These are phyloP conservation scores for Hypericum androsaemum DNA, from an alignment of 345 rosid genomes.

Conservation along the genomic window DNA sequence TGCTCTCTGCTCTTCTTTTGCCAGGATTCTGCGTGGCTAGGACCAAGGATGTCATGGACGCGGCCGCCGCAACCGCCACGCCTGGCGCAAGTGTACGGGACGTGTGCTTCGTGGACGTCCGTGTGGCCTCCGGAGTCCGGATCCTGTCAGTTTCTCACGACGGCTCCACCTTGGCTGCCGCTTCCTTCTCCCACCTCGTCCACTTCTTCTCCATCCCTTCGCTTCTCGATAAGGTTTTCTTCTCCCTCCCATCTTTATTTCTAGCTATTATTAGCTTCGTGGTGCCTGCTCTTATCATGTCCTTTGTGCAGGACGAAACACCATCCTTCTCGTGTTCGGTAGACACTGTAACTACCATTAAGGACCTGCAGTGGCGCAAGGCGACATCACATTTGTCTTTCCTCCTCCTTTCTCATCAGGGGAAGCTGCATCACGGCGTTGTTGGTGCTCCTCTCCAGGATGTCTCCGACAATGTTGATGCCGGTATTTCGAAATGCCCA, in stretches of 20 bases:
- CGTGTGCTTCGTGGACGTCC: slow-evolving; percentile 52
- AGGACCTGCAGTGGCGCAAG: slow-evolving; percentile 58
- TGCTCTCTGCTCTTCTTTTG: neutral
- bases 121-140: slow-evolving; percentile 33
- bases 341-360: slow-evolving; percentile 39
- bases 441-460: slow-evolving; percentile 31
- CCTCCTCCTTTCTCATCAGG: slow-evolving; percentile 48
- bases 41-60: slow-evolving; percentile 60
- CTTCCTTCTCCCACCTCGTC: slow-evolving; percentile 35
- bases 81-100: slow-evolving; percentile 24
- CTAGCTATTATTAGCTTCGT: neutral
- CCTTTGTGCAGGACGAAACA: slow-evolving; percentile 34
- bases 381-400: slow-evolving; percentile 44
- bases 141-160: slow-evolving; percentile 57
- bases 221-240: slow-evolving; percentile 49
- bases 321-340: slow-evolving; percentile 48
- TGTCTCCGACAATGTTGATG: slow-evolving; percentile 68
- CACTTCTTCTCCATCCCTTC: slow-evolving; percentile 51
- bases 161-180: slow-evolving; percentile 50
- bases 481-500: slow-evolving; percentile 32
- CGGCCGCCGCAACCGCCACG: slow-evolving; percentile 19
- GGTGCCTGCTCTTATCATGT: neutral
- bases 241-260: neutral
- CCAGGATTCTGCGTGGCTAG: slow-evolving; percentile 78
- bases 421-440: slow-evolving; percentile 54